phyloP scores from a whole-genome alignment of 140 eudicot species.

The Erigeron philadelphicus region DNA sequence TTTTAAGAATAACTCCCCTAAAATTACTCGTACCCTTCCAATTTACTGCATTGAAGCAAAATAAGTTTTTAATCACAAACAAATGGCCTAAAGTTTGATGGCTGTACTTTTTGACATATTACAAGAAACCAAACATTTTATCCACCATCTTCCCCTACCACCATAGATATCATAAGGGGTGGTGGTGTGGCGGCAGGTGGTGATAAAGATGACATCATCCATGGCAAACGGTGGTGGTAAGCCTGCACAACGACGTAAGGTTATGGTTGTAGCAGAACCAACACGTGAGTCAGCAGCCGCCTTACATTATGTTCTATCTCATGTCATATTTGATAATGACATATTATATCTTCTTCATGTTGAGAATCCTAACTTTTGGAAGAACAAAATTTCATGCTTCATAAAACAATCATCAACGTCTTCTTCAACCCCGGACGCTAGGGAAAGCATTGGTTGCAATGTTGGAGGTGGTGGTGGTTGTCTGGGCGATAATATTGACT shows the following conservation, averaged over 20 bases:
- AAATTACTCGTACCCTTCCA: slow-evolving; percentile 24
- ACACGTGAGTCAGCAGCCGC: slow-evolving; percentile 62
- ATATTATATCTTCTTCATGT: slow-evolving; percentile 58
- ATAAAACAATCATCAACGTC: slow-evolving; percentile 22
- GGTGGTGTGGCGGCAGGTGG: slow-evolving; percentile 32
- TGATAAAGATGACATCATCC: slow-evolving; percentile 14
- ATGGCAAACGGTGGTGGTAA: slow-evolving; percentile 23
- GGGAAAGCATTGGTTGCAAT: neutral
- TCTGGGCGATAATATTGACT: slow-evolving; percentile 32
- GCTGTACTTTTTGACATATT: slow-evolving; percentile 19
- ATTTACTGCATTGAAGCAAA: slow-evolving; percentile 26
- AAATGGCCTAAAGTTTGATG: slow-evolving; percentile 29
- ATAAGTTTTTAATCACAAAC: slow-evolving; percentile 32
- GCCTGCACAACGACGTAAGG: slow-evolving; percentile 31
- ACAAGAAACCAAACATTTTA: slow-evolving; percentile 13
- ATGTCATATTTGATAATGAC: slow-evolving; percentile 45
- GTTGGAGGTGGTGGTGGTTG: slow-evolving; percentile 15
- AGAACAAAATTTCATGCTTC: slow-evolving; percentile 40
- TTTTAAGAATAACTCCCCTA: slow-evolving; percentile 5
- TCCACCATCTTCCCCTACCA: slow-evolving; percentile 29
- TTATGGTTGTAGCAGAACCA: slow-evolving; percentile 78
- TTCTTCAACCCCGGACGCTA: neutral
- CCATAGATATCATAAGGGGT: slow-evolving; percentile 17
- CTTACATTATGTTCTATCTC: slow-evolving; percentile 57
- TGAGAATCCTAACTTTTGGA: slow-evolving; percentile 41